Evolutionary conservation across 805 yeast species (phyloP).

Genomic region (Metschnikowia kunwiensis): DNA sequence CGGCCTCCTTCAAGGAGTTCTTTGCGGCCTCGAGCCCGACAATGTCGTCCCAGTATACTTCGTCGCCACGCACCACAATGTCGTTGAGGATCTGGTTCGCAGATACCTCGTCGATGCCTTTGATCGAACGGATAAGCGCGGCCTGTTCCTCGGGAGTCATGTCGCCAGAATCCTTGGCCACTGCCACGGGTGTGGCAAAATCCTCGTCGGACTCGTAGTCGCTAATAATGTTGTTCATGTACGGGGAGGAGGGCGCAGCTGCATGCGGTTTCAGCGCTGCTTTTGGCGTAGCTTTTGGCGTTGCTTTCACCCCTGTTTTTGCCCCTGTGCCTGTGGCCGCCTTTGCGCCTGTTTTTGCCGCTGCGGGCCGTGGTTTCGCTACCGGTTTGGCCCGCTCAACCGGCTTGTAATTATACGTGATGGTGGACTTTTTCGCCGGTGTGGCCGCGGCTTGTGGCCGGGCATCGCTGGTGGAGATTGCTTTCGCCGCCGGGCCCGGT

Average conservation of each 20-base stretch:
- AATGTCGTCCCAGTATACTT: conserved; percentile 91
- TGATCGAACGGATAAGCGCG: conserved; percentile 41
- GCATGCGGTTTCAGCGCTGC: not conserved
- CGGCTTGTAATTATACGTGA: conserved; percentile 30
- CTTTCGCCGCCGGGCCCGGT: conserved; percentile 6
- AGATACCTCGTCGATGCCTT: conserved; percentile 75
- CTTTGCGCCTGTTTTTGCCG: not conserved
- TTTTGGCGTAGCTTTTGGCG: not conserved
- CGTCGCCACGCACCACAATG: conserved; percentile 85
- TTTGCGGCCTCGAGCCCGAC: conserved; percentile 92
- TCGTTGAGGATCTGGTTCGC: conserved; percentile 86
- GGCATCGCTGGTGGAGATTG: conserved; percentile 8
- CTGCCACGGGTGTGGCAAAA: not conserved
- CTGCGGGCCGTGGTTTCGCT: conserved; percentile 6
- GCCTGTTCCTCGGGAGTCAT: conserved; percentile 29
- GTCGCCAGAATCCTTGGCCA: conserved; percentile 5
- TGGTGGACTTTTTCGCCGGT: conserved; percentile 25
- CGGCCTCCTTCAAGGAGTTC: conserved; percentile 85
- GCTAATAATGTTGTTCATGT: conserved; percentile 25
- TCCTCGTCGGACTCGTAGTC: conserved; percentile 22
- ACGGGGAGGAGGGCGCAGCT: conserved; percentile 20
- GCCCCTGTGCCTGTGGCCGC: not conserved
- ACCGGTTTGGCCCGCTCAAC: conserved; percentile 13
- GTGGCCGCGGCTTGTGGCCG: conserved; percentile 3
- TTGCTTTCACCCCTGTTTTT: not conserved